Conservation (phyloP, 257 asterid species). For the Solanum dulcamara region DNA sequence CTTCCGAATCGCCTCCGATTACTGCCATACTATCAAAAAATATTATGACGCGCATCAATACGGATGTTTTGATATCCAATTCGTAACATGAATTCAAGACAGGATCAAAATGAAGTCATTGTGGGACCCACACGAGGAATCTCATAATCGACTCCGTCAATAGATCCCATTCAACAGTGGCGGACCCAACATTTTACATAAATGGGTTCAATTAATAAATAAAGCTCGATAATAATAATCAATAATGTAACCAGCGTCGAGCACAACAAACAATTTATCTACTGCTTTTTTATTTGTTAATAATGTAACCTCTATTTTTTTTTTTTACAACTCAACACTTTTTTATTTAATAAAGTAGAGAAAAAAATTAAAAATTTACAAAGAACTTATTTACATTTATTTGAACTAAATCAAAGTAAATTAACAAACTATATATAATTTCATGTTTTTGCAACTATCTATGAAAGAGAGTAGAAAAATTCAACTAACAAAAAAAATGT, state of each 20-base stretch:
- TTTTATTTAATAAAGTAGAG: neutral
- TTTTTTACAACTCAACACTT: neutral
- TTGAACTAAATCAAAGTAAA: neutral
- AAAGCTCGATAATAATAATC: neutral
- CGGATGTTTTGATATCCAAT: no score
- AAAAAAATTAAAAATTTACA: neutral
- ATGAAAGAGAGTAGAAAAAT: neutral
- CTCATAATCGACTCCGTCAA: no score
- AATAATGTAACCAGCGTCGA: neutral
- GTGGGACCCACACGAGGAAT: no score
- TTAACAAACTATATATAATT: neutral
- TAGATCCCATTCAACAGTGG: no score
- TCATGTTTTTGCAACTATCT: neutral
- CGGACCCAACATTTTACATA: neutral
- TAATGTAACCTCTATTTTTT: neutral
- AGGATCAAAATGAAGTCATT: no score
- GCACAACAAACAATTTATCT: neutral
- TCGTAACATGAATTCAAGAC: no score
- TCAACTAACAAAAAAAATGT: neutral
- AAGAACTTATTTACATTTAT: neutral
- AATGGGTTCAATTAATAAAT: neutral
- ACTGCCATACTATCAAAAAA: no score
- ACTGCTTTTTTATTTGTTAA: neutral
- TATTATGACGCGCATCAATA: no score
- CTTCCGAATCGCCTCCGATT: no score